A percentile compares a stretch with the other conserved stretches of the same genome.
phyloP scores from a whole-genome alignment of 2,329 filamentous ascomycete genomes.

The Byssoonygena ceratinophila region DNA sequence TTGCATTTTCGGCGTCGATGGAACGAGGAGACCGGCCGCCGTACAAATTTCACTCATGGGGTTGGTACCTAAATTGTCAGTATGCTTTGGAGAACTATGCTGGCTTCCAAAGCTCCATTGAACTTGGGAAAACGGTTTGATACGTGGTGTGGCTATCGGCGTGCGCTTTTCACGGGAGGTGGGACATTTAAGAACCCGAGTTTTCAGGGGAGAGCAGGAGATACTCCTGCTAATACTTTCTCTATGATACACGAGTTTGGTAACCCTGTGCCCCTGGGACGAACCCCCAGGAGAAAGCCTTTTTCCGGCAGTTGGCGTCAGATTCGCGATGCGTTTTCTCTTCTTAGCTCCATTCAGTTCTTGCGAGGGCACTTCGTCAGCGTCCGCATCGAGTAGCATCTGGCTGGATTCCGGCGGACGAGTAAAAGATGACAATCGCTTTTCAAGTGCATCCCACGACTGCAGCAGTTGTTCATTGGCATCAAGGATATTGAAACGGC shows the following conservation, averaged over 20 bases:
- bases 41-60: background rate
- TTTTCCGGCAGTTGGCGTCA: slow-evolving; percentile 4
- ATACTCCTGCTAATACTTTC: slow-evolving; percentile 13
- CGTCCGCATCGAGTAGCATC: slow-evolving; percentile 6
- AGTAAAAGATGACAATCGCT: background rate
- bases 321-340: background rate
- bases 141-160: slow-evolving; percentile 10
- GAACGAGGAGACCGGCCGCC: background rate
- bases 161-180: background rate
- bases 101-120: slow-evolving; percentile 18
- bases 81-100: background rate
- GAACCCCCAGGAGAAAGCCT: background rate
- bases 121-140: slow-evolving; percentile 29
- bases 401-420: background rate
- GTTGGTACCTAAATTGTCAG: background rate
- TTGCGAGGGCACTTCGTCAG: background rate
- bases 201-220: slow-evolving; percentile 7
- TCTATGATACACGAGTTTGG: slow-evolving; percentile 14
- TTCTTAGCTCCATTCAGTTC: background rate
- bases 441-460: slow-evolving; percentile 19
- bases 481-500: slow-evolving; percentile 15
- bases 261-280: slow-evolving; percentile 12
- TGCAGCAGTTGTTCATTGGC: slow-evolving; percentile 17
- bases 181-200: background rate
- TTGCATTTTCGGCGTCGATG: slow-evolving; percentile 3